Evolutionary conservation across 257 asterid species (phyloP).

Genomic region (Craterostigma plantagineum): DNA sequence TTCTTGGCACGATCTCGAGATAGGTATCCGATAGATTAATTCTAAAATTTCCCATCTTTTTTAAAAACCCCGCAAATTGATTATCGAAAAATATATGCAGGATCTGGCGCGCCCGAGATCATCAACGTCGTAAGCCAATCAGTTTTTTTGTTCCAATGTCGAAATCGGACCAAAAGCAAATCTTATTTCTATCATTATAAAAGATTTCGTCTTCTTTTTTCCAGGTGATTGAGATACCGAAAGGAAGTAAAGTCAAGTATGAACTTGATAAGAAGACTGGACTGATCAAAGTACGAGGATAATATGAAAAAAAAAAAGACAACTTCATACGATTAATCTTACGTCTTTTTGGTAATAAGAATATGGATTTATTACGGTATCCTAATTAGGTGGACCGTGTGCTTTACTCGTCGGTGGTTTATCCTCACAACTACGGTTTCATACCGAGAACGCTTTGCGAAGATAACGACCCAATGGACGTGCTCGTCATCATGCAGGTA

Average conservation of each 20-base stretch:
- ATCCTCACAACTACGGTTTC: constrained; percentile 52
- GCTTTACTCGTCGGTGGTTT: constrained; percentile 42
- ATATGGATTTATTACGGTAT: constrained; percentile 1
- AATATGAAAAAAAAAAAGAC: background rate
- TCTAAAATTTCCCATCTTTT: background rate
- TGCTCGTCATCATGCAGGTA: constrained; percentile 46
- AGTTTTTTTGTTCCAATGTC: no score
- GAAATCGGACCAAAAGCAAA: no score
- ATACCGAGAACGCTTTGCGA: constrained; percentile 50
- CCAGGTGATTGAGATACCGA: constrained; percentile 45
- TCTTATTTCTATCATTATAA: background rate
- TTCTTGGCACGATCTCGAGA: constrained; percentile 53
- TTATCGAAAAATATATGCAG: constrained; percentile 12
- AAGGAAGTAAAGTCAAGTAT: constrained; percentile 48
- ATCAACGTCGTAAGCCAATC: constrained; percentile 31
- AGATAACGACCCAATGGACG: constrained; percentile 60
- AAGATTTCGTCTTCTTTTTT: constrained; percentile 3
- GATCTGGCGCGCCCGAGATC: constrained; percentile 44
- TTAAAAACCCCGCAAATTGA: background rate
- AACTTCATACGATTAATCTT: background rate
- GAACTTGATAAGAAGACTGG: constrained; percentile 56
- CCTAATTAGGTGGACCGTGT: constrained; percentile 48
- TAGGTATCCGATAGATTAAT: constrained; percentile 15
- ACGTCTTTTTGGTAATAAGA: no score
- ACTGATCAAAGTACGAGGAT: constrained; percentile 36